These are phyloP conservation scores for Trichoderma asperelloides DNA, from an alignment of 495 filamentous ascomycete species.

Conservation along the genomic window DNA sequence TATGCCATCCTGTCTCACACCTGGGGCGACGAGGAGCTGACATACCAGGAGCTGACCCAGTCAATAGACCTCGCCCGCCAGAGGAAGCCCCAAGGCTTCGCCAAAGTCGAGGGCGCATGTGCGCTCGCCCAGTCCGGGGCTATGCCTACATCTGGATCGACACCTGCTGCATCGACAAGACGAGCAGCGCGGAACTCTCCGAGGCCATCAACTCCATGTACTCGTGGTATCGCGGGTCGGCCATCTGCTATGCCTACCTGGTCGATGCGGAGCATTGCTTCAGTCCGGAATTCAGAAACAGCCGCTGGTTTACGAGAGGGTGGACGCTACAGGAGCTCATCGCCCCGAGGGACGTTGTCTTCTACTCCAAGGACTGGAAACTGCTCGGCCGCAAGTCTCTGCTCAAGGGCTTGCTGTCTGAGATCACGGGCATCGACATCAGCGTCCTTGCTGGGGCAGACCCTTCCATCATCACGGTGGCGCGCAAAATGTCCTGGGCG, in stretches of 20 bases:
- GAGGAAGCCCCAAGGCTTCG: slow-evolving; percentile 11
- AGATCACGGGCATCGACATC: slow-evolving; percentile 23
- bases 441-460: not conserved
- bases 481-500: slow-evolving; percentile 34
- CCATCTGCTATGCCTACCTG: slow-evolving; percentile 34
- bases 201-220: slow-evolving; percentile 39
- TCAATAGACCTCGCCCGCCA: not conserved
- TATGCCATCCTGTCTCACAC: slow-evolving; percentile 19
- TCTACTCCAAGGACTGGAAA: slow-evolving; percentile 25
- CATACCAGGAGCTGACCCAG: slow-evolving; percentile 12
- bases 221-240: slow-evolving; percentile 26
- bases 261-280: slow-evolving; percentile 19
- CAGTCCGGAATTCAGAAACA: slow-evolving; percentile 8
- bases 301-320: slow-evolving; percentile 30
- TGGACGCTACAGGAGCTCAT: slow-evolving; percentile 37
- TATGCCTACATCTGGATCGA: slow-evolving; percentile 31
- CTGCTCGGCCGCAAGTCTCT: slow-evolving; percentile 20
- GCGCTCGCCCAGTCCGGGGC: slow-evolving; percentile 13
- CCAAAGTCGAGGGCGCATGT: slow-evolving; percentile 22
- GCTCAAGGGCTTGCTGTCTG: slow-evolving; percentile 17
- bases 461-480: slow-evolving; percentile 18
- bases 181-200: slow-evolving; percentile 31
- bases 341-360: slow-evolving; percentile 20
- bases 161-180: slow-evolving; percentile 37
- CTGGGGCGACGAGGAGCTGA: slow-evolving; percentile 19